These are phyloP conservation scores for Stereocaulon alpinum DNA, from an alignment of 495 filamentous ascomycete genomes.

Conservation along the genomic window DNA sequence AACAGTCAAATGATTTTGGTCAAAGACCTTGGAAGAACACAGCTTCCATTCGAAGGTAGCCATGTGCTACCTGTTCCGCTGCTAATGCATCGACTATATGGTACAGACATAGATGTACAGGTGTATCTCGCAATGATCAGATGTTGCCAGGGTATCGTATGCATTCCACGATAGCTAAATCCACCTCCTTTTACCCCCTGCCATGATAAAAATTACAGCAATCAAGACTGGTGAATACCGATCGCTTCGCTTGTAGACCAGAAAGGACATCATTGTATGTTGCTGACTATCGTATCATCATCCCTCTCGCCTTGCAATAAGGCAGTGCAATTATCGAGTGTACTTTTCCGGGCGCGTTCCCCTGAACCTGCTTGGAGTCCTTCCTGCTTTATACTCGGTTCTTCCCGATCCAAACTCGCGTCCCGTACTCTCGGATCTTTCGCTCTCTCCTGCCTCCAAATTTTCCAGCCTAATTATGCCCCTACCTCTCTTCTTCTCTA, in stretches of 20 bases:
- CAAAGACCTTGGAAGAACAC: too few relatives aligned
- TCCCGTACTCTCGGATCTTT: slow-evolving; percentile 11
- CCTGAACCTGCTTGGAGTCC: slow-evolving; percentile 7
- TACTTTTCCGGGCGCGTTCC: slow-evolving; percentile 5
- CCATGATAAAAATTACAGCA: background rate
- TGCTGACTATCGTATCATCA: background rate
- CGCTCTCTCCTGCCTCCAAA: slow-evolving; percentile 14
- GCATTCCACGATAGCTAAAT: background rate
- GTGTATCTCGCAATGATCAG: background rate
- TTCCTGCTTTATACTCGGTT: slow-evolving; percentile 10
- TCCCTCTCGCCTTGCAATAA: background rate
- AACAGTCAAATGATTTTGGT: too few relatives aligned
- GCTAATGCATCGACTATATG: background rate
- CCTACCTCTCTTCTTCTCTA: slow-evolving; percentile 39
- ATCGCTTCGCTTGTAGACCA: background rate
- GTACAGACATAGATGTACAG: slow-evolving; percentile 7
- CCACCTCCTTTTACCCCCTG: background rate
- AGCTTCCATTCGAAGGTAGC: too few relatives aligned
- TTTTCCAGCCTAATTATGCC: slow-evolving; percentile 28
- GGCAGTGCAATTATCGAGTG: slow-evolving; percentile 2
- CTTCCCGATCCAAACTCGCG: slow-evolving; percentile 8
- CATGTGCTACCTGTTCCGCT: background rate
- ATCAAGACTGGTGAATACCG: background rate
- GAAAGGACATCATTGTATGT: background rate
- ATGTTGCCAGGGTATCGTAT: background rate